Evolutionary conservation across 768 basidiomycete genomes (phyloP).

Genomic region (Cystobasidium ongulense): DNA sequence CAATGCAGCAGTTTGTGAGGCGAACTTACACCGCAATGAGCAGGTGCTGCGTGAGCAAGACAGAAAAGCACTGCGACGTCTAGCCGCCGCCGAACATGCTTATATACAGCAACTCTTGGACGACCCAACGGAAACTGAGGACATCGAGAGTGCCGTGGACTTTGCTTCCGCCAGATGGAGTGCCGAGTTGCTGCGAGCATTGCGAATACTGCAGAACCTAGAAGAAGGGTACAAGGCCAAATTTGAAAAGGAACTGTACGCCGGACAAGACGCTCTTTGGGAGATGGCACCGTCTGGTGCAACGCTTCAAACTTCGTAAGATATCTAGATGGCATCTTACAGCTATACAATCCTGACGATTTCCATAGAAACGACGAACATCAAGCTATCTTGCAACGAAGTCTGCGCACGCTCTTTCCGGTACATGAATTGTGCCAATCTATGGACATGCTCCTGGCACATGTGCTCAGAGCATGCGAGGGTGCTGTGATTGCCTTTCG

Average conservation of each 20-base stretch:
- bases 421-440: conserved; percentile 67
- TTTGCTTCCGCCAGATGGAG: conserved; percentile 32
- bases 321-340: background rate
- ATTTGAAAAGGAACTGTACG: background rate
- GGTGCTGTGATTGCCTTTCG: conserved; percentile 82
- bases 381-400: conserved; percentile 57
- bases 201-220: background rate
- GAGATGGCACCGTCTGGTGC: background rate
- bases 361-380: conserved; percentile 61
- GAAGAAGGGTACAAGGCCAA: background rate
- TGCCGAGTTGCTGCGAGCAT: conserved; percentile 4
- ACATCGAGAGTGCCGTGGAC: conserved; percentile 34
- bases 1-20: too few species aligned
- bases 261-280: conserved; percentile 8
- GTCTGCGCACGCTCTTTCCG: conserved; percentile 67
- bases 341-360: background rate
- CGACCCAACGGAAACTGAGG: background rate
- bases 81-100: conserved; percentile 57
- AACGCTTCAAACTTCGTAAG: background rate
- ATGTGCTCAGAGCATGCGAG: conserved; percentile 69
- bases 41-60: conserved; percentile 56
- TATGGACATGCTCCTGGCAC: conserved; percentile 72
- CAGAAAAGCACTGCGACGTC: conserved; percentile 53
- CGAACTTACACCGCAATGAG: too few species aligned
- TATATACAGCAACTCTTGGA: background rate